Evolutionary conservation across 352 stramenopile species (phyloP).

Genomic region (Phytophthora pseudosyringae): DNA sequence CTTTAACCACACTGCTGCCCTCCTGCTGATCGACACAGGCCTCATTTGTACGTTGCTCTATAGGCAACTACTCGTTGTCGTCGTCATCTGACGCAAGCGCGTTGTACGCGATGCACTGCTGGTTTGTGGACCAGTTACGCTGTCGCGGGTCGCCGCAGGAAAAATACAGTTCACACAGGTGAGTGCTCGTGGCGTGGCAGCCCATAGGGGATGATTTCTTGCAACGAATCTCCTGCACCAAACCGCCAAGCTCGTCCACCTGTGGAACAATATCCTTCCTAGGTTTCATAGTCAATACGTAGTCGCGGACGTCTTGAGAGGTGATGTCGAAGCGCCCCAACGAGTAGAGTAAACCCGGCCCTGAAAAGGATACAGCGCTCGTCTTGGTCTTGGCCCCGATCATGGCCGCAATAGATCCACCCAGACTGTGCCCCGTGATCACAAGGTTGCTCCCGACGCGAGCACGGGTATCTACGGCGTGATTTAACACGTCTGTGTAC

Average conservation of each 20-base stretch:
- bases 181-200: slow-evolving; percentile 76
- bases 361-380: slow-evolving; percentile 78
- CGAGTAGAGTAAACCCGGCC: slow-evolving; percentile 75
- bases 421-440: slow-evolving; percentile 80
- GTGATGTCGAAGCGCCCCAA: slow-evolving; percentile 73
- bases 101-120: slow-evolving; percentile 64
- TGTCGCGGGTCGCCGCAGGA: slow-evolving; percentile 66
- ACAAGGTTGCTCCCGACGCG: slow-evolving; percentile 68
- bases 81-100: slow-evolving; percentile 36
- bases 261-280: slow-evolving; percentile 79
- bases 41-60: slow-evolving; percentile 16
- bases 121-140: slow-evolving; percentile 68
- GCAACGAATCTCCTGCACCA: slow-evolving; percentile 84
- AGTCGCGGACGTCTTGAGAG: slow-evolving; percentile 68
- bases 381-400: slow-evolving; percentile 77
- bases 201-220: slow-evolving; percentile 67
- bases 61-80: slow-evolving; percentile 31
- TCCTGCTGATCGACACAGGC: background rate
- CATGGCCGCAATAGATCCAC: slow-evolving; percentile 79
- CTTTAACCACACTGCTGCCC: slow-evolving; percentile 18
- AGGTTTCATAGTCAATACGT: slow-evolving; percentile 84
- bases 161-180: slow-evolving; percentile 81
- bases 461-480: slow-evolving; percentile 49
- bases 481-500: slow-evolving; percentile 62
- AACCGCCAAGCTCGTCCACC: slow-evolving; percentile 76